These are phyloP conservation scores for Macadamia integrifolia DNA, from an alignment of 164 flowering plant genomes.

Conservation along the genomic window DNA sequence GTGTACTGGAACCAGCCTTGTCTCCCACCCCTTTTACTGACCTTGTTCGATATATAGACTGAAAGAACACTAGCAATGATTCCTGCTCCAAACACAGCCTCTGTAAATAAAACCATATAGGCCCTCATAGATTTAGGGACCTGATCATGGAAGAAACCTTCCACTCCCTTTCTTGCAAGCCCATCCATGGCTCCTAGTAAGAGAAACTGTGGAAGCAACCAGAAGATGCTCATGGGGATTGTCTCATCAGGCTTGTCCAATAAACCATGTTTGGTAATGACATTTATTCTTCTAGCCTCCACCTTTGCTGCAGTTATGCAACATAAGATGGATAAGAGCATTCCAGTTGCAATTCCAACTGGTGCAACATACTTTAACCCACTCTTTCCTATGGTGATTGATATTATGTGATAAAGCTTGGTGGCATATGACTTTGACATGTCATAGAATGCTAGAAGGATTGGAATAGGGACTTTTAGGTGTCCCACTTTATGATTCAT, in stretches of 20 bases:
- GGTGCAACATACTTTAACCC: no score
- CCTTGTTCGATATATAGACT: constrained; percentile 21
- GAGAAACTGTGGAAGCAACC: constrained; percentile 45
- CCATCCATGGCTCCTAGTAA: constrained; percentile 32
- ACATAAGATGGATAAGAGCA: constrained; percentile 27
- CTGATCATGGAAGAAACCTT: constrained; percentile 16
- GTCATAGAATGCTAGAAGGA: constrained; percentile 10
- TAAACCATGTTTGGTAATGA: constrained; percentile 21
- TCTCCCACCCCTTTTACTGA: constrained; percentile 25
- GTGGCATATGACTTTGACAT: not conserved
- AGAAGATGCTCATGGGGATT: constrained; percentile 39
- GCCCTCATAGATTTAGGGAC: constrained; percentile 11
- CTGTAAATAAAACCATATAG: constrained; percentile 11
- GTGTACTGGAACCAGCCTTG: constrained; percentile 39
- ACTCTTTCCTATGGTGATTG: not conserved
- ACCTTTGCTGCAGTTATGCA: constrained; percentile 39
- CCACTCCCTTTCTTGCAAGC: constrained; percentile 5
- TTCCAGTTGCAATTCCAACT: constrained; percentile 18
- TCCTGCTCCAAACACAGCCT: constrained; percentile 28
- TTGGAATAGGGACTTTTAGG: constrained; percentile 25
- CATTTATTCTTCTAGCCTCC: constrained; percentile 27
- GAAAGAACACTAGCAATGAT: constrained; percentile 19
- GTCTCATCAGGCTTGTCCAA: constrained; percentile 31
- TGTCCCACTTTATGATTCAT: constrained; percentile 30
- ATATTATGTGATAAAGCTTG: not conserved